Evolutionary conservation across 164 flowering plant genomes (phyloP).

Genomic region (Santalum album): DNA sequence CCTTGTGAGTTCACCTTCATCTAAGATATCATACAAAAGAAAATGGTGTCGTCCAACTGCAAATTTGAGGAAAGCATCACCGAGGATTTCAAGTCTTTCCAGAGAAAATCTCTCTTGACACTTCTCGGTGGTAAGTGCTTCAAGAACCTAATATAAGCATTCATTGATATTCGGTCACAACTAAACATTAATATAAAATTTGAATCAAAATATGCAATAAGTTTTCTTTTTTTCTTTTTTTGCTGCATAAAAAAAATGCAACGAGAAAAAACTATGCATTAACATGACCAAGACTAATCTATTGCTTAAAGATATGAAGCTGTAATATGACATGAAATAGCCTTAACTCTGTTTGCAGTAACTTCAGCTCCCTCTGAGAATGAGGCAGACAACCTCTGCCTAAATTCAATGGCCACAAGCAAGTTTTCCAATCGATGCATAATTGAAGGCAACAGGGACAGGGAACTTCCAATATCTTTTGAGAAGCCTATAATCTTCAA

Average conservation of each 20-base stretch:
- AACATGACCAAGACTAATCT: background rate
- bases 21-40: conserved; percentile 50
- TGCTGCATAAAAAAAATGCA: no score
- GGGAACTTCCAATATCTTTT: conserved; percentile 87
- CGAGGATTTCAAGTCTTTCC: conserved; percentile 95
- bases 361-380: conserved; percentile 74
- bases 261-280: no score
- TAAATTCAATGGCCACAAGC: conserved; percentile 90
- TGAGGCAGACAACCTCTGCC: conserved; percentile 44
- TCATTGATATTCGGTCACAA: no score
- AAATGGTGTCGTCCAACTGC: conserved; percentile 76
- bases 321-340: background rate
- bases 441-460: conserved; percentile 83
- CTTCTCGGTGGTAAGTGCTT: conserved; percentile 92
- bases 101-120: conserved; percentile 82
- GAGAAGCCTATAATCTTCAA: conserved; percentile 79
- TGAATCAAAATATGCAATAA: no score
- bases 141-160: conserved; percentile 55
- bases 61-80: conserved; percentile 95
- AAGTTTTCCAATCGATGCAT: conserved; percentile 88
- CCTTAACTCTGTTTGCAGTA: conserved; percentile 55
- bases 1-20: conserved; percentile 79
- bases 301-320: background rate
- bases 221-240: no score
- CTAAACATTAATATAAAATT: no score